Percentiles rank a stretch among this genome's conserved stretches.
These are phyloP conservation scores for Tylopilus vinaceipallidus DNA, from an alignment of 768 basidiomycete species.

Conservation along the genomic window DNA sequence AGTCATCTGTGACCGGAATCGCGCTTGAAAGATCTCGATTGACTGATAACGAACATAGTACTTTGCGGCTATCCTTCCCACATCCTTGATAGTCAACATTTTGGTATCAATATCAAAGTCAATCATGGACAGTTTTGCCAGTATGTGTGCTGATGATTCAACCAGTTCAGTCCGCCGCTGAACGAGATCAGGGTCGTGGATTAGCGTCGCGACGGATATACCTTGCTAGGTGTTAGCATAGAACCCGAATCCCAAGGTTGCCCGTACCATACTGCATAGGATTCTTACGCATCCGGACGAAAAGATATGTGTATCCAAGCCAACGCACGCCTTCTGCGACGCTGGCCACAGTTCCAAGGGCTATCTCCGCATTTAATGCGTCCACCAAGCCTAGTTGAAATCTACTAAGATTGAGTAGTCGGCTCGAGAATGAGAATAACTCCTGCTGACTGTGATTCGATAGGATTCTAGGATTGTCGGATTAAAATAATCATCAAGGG, in stretches of 20 bases:
- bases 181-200: conserved; percentile 72
- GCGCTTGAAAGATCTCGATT: conserved; percentile 81
- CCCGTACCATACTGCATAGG: conserved; percentile 77
- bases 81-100: conserved; percentile 73
- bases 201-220: conserved; percentile 62
- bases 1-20: conserved; percentile 79
- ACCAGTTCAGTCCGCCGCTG: conserved; percentile 70
- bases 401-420: conserved; percentile 33
- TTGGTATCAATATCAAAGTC: conserved; percentile 59
- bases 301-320: conserved; percentile 96
- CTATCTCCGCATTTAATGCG: conserved; percentile 91
- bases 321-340: conserved; percentile 86
- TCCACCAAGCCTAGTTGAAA: conserved; percentile 87
- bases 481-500: background rate
- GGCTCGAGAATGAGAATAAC: background rate
- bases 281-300: conserved; percentile 91
- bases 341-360: conserved; percentile 90
- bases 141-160: conserved; percentile 57
- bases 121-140: conserved; percentile 80
- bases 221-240: conserved; percentile 43
- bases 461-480: conserved; percentile 63
- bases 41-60: conserved; percentile 90
- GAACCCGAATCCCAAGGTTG: background rate
- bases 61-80: conserved; percentile 95
- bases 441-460: conserved; percentile 82